Evolutionary conservation across 2,329 filamentous ascomycete genomes (phyloP), one percentile per base, ranked within the genome.

Genomic region (Parascedosporium putredinis): DNA sequence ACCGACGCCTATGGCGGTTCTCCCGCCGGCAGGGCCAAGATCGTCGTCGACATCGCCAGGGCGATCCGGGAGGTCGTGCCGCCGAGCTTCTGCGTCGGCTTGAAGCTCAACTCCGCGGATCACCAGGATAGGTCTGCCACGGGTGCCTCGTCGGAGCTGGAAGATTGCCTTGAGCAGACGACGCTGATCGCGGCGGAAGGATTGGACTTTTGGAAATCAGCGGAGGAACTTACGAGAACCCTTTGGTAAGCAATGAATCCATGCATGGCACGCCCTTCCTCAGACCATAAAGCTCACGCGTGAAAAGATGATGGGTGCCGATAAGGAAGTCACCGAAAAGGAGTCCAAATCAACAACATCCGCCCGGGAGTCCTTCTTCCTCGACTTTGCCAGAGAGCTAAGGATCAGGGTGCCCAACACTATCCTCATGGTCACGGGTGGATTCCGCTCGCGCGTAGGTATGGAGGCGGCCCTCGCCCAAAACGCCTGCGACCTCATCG

Each of bases 131-230:
- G 62, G 3, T 61, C 64, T 53, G 64, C 64, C 47, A 55, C 78
- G 18, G 62, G 72, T 8, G 79, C 79, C 10, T 20, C 3, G 76
- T 71, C 31, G 63, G 85, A 34, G 10, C 20, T 42, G 12, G 16
- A 7, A 7, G 38, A 42, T 20, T 42, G 38, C 20, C 16, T 42
- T 20, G 72, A 76, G 51, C 81, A 86, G 58, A 67, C 83, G 8
- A 61, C 66, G n/a, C 58, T 68, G 16, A 70, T 82, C 4, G 62
- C 62, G 0, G 64, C 63, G 4, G 69, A 67, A 34, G 75, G 66
- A 4, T 63, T 86, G 1, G 83, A 87, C 62, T 86, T 85, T 55
- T 87, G 2, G 83, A 88, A 62, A 72, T 87, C 23, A 79, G 74
- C 16, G 84, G 83, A 0, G 83, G 84, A 0, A 75, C 62, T 0